Evolutionary conservation across 169 alveolate genomes (phyloP).

Genomic region (Plasmodium inui): DNA sequence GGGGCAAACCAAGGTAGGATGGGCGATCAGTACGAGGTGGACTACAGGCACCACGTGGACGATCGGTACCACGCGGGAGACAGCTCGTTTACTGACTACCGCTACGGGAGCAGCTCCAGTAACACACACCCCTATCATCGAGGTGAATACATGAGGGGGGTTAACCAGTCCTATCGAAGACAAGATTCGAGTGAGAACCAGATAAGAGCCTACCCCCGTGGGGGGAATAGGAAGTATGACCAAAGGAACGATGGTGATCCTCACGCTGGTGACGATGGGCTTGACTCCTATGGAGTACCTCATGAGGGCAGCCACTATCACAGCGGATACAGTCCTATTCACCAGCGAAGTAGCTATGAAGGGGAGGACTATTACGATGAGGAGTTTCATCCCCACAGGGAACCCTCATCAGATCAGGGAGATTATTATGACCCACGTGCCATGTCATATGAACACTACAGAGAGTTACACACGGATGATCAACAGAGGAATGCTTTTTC

Average conservation of each 20-base stretch:
- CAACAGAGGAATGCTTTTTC: neutral
- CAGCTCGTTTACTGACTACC: neutral
- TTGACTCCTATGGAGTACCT: neutral
- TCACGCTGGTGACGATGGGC: neutral
- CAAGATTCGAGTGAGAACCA: slow-evolving; percentile 3
- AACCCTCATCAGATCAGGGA: neutral
- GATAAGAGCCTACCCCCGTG: neutral
- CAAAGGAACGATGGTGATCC: neutral
- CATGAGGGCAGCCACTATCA: neutral
- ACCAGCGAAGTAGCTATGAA: slow-evolving; percentile 3
- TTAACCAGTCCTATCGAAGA: neutral
- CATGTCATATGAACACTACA: neutral
- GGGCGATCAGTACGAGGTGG: neutral
- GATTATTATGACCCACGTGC: neutral
- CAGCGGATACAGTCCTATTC: neutral
- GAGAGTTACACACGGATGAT: neutral
- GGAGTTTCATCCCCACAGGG: neutral
- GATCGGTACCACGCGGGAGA: neutral
- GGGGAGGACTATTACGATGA: neutral
- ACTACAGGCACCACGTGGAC: neutral
- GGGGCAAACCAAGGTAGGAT: neutral
- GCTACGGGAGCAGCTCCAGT: neutral
- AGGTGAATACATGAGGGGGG: neutral
- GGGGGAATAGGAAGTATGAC: neutral
- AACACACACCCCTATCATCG: neutral